These are phyloP conservation scores for Diutina ranongensis DNA, from an alignment of 1,139 yeast species.

Conservation along the genomic window DNA sequence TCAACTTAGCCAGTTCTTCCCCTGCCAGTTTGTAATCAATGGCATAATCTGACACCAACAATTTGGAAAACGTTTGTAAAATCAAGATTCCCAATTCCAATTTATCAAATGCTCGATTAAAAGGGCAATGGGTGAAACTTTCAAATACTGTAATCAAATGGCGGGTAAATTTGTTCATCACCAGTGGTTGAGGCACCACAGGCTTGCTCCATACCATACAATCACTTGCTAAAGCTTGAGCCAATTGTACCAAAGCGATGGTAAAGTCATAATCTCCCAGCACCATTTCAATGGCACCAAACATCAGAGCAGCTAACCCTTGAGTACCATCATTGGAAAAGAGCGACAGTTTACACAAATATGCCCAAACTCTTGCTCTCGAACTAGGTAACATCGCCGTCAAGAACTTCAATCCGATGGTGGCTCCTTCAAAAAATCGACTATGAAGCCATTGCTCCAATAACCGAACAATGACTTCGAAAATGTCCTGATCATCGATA, in stretches of 20 bases:
- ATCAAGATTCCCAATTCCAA: constrained; percentile 50
- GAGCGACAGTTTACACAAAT: constrained; percentile 53
- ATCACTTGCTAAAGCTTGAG: constrained; percentile 41
- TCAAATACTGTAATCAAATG: constrained; percentile 63
- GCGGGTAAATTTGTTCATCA: constrained; percentile 42
- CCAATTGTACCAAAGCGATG: constrained; percentile 42
- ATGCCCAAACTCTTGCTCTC: constrained; percentile 72
- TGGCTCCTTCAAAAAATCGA: constrained; percentile 37
- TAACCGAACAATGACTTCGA: constrained; percentile 54
- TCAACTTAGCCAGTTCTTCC: constrained; percentile 21
- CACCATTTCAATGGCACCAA: constrained; percentile 68
- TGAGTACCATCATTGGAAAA: constrained; percentile 59
- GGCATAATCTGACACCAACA: constrained; percentile 47
- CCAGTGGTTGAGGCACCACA: constrained; percentile 32
- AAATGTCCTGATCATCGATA: constrained; percentile 54
- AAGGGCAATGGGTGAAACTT: constrained; percentile 63
- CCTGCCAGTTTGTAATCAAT: constrained; percentile 27
- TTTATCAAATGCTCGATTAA: constrained; percentile 42
- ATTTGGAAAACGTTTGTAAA: constrained; percentile 42
- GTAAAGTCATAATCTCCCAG: constrained; percentile 59
- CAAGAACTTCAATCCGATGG: constrained; percentile 40
- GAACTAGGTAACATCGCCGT: constrained; percentile 34
- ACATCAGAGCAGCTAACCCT: constrained; percentile 49
- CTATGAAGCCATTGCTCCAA: constrained; percentile 59
- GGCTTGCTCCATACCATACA: constrained; percentile 31